Conservation (phyloP, 1,139 yeast genomes). For the Saccharomycopsis hybrid region DNA sequence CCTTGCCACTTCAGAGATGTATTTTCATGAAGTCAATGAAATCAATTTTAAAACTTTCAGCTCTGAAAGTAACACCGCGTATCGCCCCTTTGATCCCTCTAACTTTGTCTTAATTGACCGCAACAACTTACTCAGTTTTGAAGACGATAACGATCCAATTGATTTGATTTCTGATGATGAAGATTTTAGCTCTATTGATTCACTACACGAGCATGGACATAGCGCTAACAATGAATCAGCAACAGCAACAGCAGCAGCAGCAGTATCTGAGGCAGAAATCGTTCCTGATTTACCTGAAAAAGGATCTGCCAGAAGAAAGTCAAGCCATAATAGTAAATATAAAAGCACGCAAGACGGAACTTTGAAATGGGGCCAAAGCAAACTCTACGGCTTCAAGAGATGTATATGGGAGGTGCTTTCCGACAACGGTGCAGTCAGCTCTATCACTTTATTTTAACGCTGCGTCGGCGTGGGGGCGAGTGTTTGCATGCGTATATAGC, state of each 20-base stretch:
- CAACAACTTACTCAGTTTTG: slow-evolving; percentile 7
- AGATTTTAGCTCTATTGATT: too few relatives aligned
- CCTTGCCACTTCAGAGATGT: slow-evolving; percentile 26
- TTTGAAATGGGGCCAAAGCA: slow-evolving; percentile 47
- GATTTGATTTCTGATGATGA: slow-evolving; percentile 20
- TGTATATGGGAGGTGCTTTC: slow-evolving; percentile 51
- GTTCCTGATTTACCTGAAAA: neutral
- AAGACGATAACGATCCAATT: slow-evolving; percentile 19
- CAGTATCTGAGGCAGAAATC: too few relatives aligned
- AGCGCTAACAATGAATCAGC: slow-evolving; percentile 9
- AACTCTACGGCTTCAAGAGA: slow-evolving; percentile 39
- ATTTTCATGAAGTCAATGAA: slow-evolving; percentile 33
- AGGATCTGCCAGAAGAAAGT: neutral
- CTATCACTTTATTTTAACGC: slow-evolving; percentile 32
- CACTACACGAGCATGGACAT: too few relatives aligned
- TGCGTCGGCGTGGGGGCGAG: too few relatives aligned
- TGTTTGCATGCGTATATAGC: too few relatives aligned
- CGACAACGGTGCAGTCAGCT: slow-evolving; percentile 34
- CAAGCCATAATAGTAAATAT: neutral
- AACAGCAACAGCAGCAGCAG: neutral
- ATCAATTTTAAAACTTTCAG: slow-evolving; percentile 29
- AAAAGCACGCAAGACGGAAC: neutral
- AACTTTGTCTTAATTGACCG: slow-evolving; percentile 16
- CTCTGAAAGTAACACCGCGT: slow-evolving; percentile 29
- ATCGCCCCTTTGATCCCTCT: slow-evolving; percentile 6